Evolutionary conservation across 2,329 filamentous ascomycete species (phyloP), one percentile per base, ranked within the genome.

Genomic region (Seiridium cupressi): DNA sequence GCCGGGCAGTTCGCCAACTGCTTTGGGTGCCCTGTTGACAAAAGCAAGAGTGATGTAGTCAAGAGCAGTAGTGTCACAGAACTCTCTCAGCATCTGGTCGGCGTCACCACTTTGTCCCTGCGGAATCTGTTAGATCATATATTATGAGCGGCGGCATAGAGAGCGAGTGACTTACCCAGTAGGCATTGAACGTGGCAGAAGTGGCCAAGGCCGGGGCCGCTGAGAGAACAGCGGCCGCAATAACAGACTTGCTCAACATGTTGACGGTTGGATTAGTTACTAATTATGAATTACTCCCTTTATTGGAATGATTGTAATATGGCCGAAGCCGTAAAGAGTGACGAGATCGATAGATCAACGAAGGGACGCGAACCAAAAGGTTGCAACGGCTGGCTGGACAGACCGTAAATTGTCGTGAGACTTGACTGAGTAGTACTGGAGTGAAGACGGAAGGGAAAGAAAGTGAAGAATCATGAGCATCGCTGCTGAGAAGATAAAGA

Each of bases 1-100:
- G 3, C 74, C 75, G 1, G 76, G 72, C 46, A 74, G 75, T 51
- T 46, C 55, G 34, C 55, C 55, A 8, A 47, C 55, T 7, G 67
- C 66, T 62, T 77, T 74, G 26, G 76, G 76, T 3, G 75, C 74
- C 54, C 68, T 65, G 66, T 76, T 74, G 62, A 78, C 64, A 59
- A 78, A 78, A 49, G 68, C 72, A 31, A 79, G 66, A 5, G 76
- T 78, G 53, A 79, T 68, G 51, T 72, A 76, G 61, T 79, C 76
- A 58, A 79, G 70, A 44, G 64, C 69, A 13, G 68, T 67, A n/a
- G 65, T 66, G 34, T 70, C 65, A 63, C 76, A 79, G 61, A 68
- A 64, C n/a, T 63, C 35, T 4, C 54, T 63, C 3, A 70, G 67
- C 3, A 51, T 63, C 44, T 70, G 64, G 44, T 54, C 63, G 10